phyloP scores from a whole-genome alignment of 192 early-diverging fungal species.

The Backusella sp. region DNA sequence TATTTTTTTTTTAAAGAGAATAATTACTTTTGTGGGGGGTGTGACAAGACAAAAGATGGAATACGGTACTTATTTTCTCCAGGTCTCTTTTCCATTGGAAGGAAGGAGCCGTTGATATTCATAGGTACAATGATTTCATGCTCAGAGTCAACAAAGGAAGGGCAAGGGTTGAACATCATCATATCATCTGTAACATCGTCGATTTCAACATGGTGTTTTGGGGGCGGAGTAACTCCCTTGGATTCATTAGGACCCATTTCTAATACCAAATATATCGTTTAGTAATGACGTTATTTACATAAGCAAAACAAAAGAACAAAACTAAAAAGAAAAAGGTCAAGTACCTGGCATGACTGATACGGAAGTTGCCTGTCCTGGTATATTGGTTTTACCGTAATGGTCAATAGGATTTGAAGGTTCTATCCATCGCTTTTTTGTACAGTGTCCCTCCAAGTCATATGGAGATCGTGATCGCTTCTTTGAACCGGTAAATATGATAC shows the following conservation, averaged over 20 bases:
- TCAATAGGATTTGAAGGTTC: background rate
- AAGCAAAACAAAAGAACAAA: background rate
- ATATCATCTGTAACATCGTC: slow-evolving; percentile 12
- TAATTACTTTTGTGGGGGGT: slow-evolving; percentile 10
- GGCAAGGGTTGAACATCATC: background rate
- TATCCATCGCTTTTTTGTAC: background rate
- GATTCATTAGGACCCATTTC: background rate
- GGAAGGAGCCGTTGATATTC: slow-evolving; percentile 15
- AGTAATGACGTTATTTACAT: background rate
- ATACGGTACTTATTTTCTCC: slow-evolving; percentile 19
- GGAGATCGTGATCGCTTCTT: background rate
- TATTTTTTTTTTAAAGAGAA: background rate
- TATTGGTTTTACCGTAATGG: background rate
- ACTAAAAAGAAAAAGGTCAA: background rate
- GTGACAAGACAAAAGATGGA: slow-evolving; percentile 14
- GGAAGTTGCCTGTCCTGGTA: background rate
- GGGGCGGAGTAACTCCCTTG: background rate
- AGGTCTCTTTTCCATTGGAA: slow-evolving; percentile 10
- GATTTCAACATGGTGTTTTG: background rate
- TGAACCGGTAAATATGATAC: background rate
- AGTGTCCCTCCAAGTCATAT: background rate
- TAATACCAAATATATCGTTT: background rate
- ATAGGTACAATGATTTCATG: background rate
- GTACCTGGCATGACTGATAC: background rate
- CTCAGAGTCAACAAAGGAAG: background rate